These are phyloP conservation scores for Adansonia grandidieri DNA, from an alignment of 441 rosid genomes.

Conservation along the genomic window DNA sequence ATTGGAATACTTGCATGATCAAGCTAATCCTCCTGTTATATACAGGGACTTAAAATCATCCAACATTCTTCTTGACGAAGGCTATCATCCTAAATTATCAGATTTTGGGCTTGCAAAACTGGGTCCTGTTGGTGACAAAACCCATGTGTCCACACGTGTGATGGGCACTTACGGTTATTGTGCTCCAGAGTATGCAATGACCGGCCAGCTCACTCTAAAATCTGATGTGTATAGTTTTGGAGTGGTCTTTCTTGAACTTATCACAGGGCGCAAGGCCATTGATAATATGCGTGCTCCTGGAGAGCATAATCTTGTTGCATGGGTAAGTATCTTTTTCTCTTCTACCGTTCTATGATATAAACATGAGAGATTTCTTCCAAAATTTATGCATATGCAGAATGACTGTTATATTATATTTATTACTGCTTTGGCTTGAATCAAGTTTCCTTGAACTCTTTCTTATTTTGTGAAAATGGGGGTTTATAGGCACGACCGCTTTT, in stretches of 20 bases:
- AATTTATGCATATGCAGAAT: background rate
- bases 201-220: constrained; percentile 91
- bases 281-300: constrained; percentile 79
- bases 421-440: too few species aligned
- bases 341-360: too few species aligned
- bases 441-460: too few species aligned
- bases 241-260: constrained; percentile 95
- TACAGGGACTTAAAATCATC: constrained; percentile 95
- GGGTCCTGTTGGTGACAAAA: constrained; percentile 98
- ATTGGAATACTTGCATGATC: constrained; percentile 92
- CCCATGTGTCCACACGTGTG: constrained; percentile 97
- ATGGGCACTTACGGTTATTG: constrained; percentile 99
- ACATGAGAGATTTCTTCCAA: too few species aligned
- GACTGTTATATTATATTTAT: background rate
- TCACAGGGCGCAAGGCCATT: constrained; percentile 97
- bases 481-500: constrained; percentile 94
- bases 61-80: constrained; percentile 91
- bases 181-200: constrained; percentile 99
- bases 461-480: constrained; percentile 25
- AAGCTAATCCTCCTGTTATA: constrained; percentile 96
- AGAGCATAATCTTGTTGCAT: constrained; percentile 96
- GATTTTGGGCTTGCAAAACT: constrained; percentile 96
- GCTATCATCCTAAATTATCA: constrained; percentile 87
- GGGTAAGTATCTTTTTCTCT: constrained; percentile 59
- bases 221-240: constrained; percentile 99